Base-by-base conservation (phyloP, 164 flowering plant genomes). In the Macadamia tetraphylla region DNA sequence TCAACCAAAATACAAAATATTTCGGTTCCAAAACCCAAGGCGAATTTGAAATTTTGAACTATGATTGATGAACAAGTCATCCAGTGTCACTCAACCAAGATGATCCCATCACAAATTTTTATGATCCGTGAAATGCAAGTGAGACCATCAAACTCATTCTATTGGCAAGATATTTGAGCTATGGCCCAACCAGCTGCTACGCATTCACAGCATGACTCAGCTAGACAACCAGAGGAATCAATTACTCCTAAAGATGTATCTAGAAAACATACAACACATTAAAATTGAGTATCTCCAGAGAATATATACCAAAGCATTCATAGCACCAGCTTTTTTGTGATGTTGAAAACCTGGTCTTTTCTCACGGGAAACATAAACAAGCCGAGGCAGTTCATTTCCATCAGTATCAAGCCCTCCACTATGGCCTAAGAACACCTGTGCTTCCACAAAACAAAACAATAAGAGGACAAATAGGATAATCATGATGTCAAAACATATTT, bases 261-360 rank as follows among this genome's bases (percentile, higher is more conserved):
- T 14, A 60, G 23, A 60, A 35, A 31, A 35, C n/a, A 35, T 4
- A 35, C 40, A 35, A 35, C 40, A 35, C 40, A 35, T 35, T 63
- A 30, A 3, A 61, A 53, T 51, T 35, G 13, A 68, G 14, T 13
- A 51, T 44, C 31, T 18, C 57, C 0, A 29, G 63, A 32, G 18
- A 29, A 13, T 42, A 82, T 89, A 35, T 70, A 94, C 99, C 98
- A 94, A 78, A 56, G 99, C 99, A 86, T 94, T 94, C 99, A 94
- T 94, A 6, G 99, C 99, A 67, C 99, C 99, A 15, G 99, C 99
- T 80, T 94, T 94, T 84, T 94, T 94, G 79, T 94, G 99, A 77
- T 94, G 99, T 69, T 92, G 97, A 71, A 94, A 94, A 48, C 99
- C 97, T 35, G 99, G 99, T 31, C 97, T 84, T 78, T 94, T 94